Evolutionary conservation across 192 early-diverging fungal genomes (phyloP).

Genomic region (Glomus cerebriforme): DNA sequence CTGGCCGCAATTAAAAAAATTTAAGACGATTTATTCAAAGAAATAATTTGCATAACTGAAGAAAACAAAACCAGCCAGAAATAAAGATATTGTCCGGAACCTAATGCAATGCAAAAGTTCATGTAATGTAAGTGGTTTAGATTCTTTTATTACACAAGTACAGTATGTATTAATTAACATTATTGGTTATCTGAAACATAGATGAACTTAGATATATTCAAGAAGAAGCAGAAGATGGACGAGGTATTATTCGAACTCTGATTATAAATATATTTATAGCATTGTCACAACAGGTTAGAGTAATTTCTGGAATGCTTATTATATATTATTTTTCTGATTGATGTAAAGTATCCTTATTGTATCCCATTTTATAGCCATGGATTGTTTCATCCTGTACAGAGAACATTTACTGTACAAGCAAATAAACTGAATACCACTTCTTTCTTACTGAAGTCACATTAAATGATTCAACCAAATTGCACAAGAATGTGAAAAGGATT

Average conservation of each 20-base stretch:
- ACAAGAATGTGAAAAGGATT: slow-evolving; percentile 5
- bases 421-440: neutral
- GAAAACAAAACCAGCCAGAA: neutral
- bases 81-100: neutral
- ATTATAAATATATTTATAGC: slow-evolving; percentile 1
- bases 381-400: slow-evolving; percentile 5
- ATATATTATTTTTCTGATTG: neutral
- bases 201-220: neutral
- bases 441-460: neutral
- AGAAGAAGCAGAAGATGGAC: neutral
- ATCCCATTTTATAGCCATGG: neutral
- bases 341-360: neutral
- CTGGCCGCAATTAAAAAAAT: no score
- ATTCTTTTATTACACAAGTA: no score
- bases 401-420: neutral
- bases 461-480: neutral
- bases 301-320: neutral
- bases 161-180: no score
- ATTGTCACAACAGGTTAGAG: neutral
- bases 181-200: no score
- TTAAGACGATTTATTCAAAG: neutral
- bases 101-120: slow-evolving; percentile 9
- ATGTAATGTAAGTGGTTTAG: neutral
- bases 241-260: slow-evolving; percentile 12
- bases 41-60: slow-evolving; percentile 10